Evolutionary conservation across 176 grass and related monocot genomes (phyloP).

Genomic region (Raddia guianensis): DNA sequence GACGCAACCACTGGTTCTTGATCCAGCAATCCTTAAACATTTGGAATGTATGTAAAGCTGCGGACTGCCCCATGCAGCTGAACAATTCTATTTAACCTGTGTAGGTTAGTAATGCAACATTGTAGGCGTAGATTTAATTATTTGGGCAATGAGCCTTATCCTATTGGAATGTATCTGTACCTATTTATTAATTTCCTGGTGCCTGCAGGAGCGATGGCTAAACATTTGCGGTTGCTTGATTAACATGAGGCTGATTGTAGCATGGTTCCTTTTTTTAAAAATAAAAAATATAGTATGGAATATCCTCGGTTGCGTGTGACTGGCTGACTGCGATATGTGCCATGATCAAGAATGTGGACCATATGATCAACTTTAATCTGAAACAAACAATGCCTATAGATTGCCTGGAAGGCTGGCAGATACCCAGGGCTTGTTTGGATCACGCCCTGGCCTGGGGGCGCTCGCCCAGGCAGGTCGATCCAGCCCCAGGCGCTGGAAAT

Average conservation of each 20-base stretch:
- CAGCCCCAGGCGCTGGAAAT: too few species aligned
- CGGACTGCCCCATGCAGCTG: slow-evolving; percentile 4
- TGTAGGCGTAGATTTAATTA: not conserved
- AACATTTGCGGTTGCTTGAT: not conserved
- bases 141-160: not conserved
- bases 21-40: not conserved
- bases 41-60: slow-evolving; percentile 21
- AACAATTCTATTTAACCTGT: not conserved
- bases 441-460: too few species aligned
- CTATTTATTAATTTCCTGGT: not conserved
- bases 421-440: too few species aligned
- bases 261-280: not conserved
- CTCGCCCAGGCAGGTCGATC: too few species aligned
- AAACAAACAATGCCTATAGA: too few species aligned
- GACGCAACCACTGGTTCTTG: not conserved
- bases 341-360: too few species aligned
- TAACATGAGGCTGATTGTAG: not conserved
- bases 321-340: too few species aligned
- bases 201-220: not conserved
- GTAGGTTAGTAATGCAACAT: not conserved
- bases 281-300: too few species aligned
- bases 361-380: too few species aligned
- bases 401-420: too few species aligned
- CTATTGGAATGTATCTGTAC: slow-evolving; percentile 6
- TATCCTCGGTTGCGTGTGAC: too few species aligned